Evolutionary conservation across 305 asterid genomes (phyloP).

Genomic region (Rubia peregrina): DNA sequence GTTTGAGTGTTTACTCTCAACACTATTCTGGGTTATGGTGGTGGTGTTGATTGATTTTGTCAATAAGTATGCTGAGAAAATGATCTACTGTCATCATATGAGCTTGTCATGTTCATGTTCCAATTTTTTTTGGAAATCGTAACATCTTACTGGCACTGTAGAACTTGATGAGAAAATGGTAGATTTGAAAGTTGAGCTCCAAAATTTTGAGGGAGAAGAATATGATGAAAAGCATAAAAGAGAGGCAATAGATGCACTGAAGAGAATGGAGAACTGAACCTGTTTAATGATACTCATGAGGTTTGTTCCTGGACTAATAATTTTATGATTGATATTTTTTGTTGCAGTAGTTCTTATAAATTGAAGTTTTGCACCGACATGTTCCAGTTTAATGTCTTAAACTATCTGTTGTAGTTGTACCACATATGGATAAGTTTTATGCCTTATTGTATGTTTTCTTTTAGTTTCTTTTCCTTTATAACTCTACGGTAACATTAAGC

Average conservation of each 20-base stretch:
- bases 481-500: no score
- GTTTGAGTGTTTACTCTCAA: not conserved
- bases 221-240: slow-evolving; percentile 62
- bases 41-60: not conserved
- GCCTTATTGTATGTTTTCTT: not conserved
- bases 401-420: not conserved
- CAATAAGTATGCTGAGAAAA: not conserved
- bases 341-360: not conserved
- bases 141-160: slow-evolving; percentile 22
- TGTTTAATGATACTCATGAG: slow-evolving; percentile 75
- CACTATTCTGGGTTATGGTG: not conserved
- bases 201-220: slow-evolving; percentile 74
- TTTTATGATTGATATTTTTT: not conserved
- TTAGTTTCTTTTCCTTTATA: not conserved
- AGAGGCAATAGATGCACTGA: slow-evolving; percentile 85
- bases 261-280: slow-evolving; percentile 95
- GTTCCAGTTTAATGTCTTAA: not conserved
- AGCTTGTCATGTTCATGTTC: slow-evolving; percentile 2
- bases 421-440: not conserved
- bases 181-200: slow-evolving; percentile 86
- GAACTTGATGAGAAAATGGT: slow-evolving; percentile 98
- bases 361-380: not conserved
- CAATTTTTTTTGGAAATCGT: not conserved
- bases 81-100: not conserved
- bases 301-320: slow-evolving; percentile 29